Evolutionary conservation across 768 basidiomycete species (phyloP).

Genomic region (Phallus indusiatus): DNA sequence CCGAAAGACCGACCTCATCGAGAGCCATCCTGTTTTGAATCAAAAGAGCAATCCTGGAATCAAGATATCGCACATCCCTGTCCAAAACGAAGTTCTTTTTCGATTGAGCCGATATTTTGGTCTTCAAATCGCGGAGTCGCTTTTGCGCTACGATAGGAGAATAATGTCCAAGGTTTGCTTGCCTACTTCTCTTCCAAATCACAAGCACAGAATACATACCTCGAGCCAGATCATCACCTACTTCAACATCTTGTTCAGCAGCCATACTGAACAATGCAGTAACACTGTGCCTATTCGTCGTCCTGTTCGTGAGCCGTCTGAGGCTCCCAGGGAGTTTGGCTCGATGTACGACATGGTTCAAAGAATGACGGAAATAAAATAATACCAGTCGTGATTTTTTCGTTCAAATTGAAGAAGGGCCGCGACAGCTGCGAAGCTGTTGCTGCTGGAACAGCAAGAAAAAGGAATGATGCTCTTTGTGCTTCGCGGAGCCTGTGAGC

Average conservation of each 20-base stretch:
- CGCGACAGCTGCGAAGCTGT: background rate
- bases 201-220: slow-evolving; percentile 38
- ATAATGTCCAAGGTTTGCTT: slow-evolving; percentile 5
- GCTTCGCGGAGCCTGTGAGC: slow-evolving; percentile 2
- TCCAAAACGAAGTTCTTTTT: slow-evolving; percentile 99
- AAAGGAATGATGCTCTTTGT: background rate
- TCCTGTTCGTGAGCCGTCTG: slow-evolving; percentile 80
- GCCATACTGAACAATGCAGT: slow-evolving; percentile 96
- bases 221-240: slow-evolving; percentile 92
- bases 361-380: background rate
- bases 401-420: background rate
- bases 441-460: background rate
- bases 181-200: background rate
- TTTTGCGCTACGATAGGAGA: slow-evolving; percentile 66
- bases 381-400: background rate
- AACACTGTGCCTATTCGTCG: slow-evolving; percentile 93
- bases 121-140: slow-evolving; percentile 90
- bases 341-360: slow-evolving; percentile 33
- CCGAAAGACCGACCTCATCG: slow-evolving; percentile 60
- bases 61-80: slow-evolving; percentile 95
- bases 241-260: slow-evolving; percentile 96
- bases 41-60: slow-evolving; percentile 91
- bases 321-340: slow-evolving; percentile 55
- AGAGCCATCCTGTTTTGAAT: slow-evolving; percentile 98
- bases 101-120: slow-evolving; percentile 94